Base-by-base conservation (phyloP, 805 yeast species). In the Teunomyces lycoperdinae region DNA sequence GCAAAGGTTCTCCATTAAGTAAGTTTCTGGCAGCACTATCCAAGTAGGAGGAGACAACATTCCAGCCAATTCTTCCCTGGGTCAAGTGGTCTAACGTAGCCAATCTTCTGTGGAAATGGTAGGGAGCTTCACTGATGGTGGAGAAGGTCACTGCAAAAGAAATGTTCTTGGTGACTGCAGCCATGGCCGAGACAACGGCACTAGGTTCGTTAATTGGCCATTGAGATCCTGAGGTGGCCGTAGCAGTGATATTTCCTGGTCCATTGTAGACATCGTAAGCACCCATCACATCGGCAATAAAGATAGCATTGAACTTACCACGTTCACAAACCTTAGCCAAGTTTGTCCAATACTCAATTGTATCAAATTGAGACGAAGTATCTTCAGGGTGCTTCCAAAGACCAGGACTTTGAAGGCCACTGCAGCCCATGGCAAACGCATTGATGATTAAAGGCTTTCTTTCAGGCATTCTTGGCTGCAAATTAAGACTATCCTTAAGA, bases 1-100 rank as follows among this genome's bases (percentile, higher is more conserved):
- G 73, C 24, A 69, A 58, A 5, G 54, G 41, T 40, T 63, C 65
- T 6, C 69, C 69, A 49, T 73, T 72, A 30, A 71, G 52, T 29
- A 71, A 52, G 47, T 73, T 71, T 48, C 70, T 58, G 2, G 77
- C 71, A 4, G 74, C 77, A 54, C 72, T 63, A 41, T 73, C 76
- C 42, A 71, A 60, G 45, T 73, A 73, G 1, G 76, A 68, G 6
- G 76, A 66, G 27, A 74, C 78, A n/a, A 74, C 66, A 52, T 74
- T 74, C 79, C 79, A 74, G 13, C 78, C 79, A 44, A 74, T 56
- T 50, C 79, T 61, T 4, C 78, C 79, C 7, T 60, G 59, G 5
- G 73, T 64, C 34, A 73, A 61, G 49, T 72, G 75, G 49, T 74
- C 79, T 43, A 74, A 57, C 0, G 79, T 73, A 9, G 77, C 75